Conservation (phyloP, 2,329 filamentous ascomycete genomes). For the Iodosphaeria phyllophila region DNA sequence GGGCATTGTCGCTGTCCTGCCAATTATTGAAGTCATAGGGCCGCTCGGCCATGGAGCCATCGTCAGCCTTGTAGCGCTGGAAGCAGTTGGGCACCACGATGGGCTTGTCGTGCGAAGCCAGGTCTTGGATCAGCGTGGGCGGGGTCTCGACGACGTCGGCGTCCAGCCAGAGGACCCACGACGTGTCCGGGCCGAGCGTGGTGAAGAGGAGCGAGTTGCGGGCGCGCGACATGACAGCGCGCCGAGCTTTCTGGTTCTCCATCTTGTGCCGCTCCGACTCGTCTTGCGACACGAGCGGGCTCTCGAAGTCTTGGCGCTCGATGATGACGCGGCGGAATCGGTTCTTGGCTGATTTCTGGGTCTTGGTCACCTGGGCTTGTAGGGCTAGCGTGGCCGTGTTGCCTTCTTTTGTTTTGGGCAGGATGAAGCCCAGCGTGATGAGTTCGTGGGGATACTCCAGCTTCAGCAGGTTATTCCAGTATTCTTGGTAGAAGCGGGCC, state of each 20-base stretch:
- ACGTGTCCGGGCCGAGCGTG: slow-evolving; percentile 74
- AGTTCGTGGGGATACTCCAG: slow-evolving; percentile 84
- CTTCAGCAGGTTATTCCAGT: slow-evolving; percentile 83
- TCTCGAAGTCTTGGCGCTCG: slow-evolving; percentile 84
- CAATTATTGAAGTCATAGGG: slow-evolving; percentile 97
- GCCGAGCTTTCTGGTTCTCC: slow-evolving; percentile 68
- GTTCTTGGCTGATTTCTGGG: slow-evolving; percentile 62
- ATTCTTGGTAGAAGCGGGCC: slow-evolving; percentile 79
- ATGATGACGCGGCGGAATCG: slow-evolving; percentile 91
- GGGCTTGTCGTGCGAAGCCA: slow-evolving; percentile 73
- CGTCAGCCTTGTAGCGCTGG: slow-evolving; percentile 65
- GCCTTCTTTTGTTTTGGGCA: slow-evolving; percentile 83
- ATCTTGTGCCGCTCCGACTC: slow-evolving; percentile 86
- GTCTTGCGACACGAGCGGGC: slow-evolving; percentile 59
- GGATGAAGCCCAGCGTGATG: slow-evolving; percentile 88
- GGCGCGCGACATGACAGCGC: slow-evolving; percentile 81
- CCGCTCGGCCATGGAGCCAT: slow-evolving; percentile 52
- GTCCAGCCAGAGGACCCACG: slow-evolving; percentile 95
- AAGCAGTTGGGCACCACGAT: slow-evolving; percentile 92
- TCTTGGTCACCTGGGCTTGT: slow-evolving; percentile 70
- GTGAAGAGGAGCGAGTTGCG: slow-evolving; percentile 92
- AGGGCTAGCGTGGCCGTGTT: slow-evolving; percentile 69
- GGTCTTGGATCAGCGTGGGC: slow-evolving; percentile 69
- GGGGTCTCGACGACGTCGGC: slow-evolving; percentile 84
- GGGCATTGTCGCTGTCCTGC: slow-evolving; percentile 72